phyloP scores from a whole-genome alignment of 2,329 filamentous ascomycete genomes.

The Fusarium piperis region DNA sequence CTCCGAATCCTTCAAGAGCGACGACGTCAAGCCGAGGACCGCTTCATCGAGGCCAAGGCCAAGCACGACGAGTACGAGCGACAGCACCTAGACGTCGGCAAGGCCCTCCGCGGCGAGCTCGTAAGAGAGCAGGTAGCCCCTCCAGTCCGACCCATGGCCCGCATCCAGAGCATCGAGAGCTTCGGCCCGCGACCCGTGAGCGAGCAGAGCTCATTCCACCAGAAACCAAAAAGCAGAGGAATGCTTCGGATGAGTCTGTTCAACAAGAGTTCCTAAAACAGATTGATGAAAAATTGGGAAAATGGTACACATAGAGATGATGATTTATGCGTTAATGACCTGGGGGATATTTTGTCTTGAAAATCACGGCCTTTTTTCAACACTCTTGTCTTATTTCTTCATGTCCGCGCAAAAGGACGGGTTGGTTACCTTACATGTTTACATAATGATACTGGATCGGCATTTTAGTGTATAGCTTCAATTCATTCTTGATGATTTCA shows the following conservation, averaged over 20 bases:
- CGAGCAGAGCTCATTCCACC: conserved; percentile 32
- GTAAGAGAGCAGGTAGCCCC: conserved; percentile 8
- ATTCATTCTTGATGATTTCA: background rate
- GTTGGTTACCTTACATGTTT: conserved; percentile 16
- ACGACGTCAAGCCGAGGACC: conserved; percentile 52
- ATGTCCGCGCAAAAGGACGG: conserved; percentile 3
- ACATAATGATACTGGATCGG: conserved; percentile 15
- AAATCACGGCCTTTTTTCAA: conserved; percentile 9
- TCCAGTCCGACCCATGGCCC: conserved; percentile 20
- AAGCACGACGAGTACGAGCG: conserved; percentile 57
- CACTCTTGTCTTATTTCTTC: background rate
- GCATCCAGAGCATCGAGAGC: conserved; percentile 39
- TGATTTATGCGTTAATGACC: conserved; percentile 33
- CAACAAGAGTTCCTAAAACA: conserved; percentile 24
- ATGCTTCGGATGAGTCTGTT: conserved; percentile 38
- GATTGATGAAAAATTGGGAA: background rate
- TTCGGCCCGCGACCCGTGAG: conserved; percentile 35
- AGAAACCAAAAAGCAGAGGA: conserved; percentile 30
- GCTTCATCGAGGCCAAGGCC: conserved; percentile 53
- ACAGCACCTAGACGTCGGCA: conserved; percentile 54
- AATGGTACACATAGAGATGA: conserved; percentile 9
- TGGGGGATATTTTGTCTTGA: conserved; percentile 1
- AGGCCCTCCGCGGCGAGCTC: conserved; percentile 54
- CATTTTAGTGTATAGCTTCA: conserved; percentile 7
- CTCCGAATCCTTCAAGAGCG: conserved; percentile 53